A percentile compares a stretch with the other conserved stretches of the same genome.
Evolutionary conservation across 805 yeast species (phyloP).

Genomic region (Zygoascus flipseniorum): DNA sequence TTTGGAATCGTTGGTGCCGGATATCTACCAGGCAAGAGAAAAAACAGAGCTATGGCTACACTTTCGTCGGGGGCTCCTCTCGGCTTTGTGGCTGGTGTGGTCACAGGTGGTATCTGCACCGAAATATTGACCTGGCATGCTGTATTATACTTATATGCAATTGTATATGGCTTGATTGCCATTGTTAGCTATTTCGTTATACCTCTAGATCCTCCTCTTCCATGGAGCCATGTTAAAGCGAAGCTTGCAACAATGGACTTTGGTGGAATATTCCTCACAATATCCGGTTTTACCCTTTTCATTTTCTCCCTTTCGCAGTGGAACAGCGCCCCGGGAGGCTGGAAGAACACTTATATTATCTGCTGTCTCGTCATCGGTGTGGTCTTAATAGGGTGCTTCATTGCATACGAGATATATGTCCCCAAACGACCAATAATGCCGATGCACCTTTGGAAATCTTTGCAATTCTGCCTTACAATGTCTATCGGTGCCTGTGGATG

Average conservation of each 20-base stretch:
- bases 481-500: constrained; percentile 31
- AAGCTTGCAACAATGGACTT: constrained; percentile 31
- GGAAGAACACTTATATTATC: constrained; percentile 41
- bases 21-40: constrained; percentile 32
- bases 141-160: constrained; percentile 34
- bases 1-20: constrained; percentile 40
- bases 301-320: constrained; percentile 40
- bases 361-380: constrained; percentile 36
- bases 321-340: constrained; percentile 33
- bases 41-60: constrained; percentile 36
- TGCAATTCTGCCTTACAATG: constrained; percentile 35
- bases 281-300: constrained; percentile 34
- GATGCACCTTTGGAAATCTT: constrained; percentile 34
- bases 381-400: constrained; percentile 27
- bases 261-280: constrained; percentile 36
- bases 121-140: constrained; percentile 36
- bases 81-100: constrained; percentile 37
- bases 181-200: constrained; percentile 24
- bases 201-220: constrained; percentile 30
- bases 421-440: constrained; percentile 43
- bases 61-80: constrained; percentile 42
- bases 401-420: constrained; percentile 32
- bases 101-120: constrained; percentile 38
- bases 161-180: constrained; percentile 28
- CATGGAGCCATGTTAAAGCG: constrained; percentile 21